Evolutionary conservation across 768 basidiomycete species (phyloP), one percentile per base, ranked within the genome.

Genomic region (Lentinula lateritia): DNA sequence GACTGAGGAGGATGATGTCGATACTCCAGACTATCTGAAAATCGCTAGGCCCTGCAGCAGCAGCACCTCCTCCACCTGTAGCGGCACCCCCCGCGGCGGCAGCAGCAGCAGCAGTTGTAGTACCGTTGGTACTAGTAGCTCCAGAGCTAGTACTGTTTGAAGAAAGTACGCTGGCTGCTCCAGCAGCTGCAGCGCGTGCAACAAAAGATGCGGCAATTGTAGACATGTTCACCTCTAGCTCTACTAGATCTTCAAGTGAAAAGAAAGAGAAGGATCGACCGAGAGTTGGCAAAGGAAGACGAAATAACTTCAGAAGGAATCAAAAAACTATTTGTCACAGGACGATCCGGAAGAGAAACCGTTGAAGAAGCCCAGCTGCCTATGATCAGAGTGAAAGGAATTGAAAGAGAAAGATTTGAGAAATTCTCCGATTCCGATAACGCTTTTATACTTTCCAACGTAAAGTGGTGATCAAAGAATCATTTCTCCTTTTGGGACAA

Each of bases 1-100:
- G 62, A 43, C 70, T 73, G 50, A 75, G 58, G 28, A 80, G 60
- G 57, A 78, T 58, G 35, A 81, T 65, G 61, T 78, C 66, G 15
- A 74, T 62, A 61, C 75, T 9, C 41, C 48, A 52, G 35, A 60
- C 59, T 32, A 52, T 59, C n/a, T 43, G 32, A 12, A 59, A 41
- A 59, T 46, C 15, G 34, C 36, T 38, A 15, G 46, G 42, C 13
- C 50, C 50, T 35, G 52, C 18, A 18, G 52, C 6, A 16, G 50
- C 34, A 23, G n/a, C 54, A 10, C 38, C 38, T 15, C 5, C n/a
- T n/a, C 34, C 36, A 6, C 38, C 54, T 15, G 34, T 12, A 13
- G 34, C 34, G 9, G 53, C 28, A 28, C 28, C 28, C 3, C 28
- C 28, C 28, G 28, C 28, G 28, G 28, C 54, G n/a, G n/a, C n/a